A percentile compares a stretch with the other conserved stretches of the same genome.
phyloP scores from a whole-genome alignment of 2,329 filamentous ascomycete genomes.

The Coniochaeta pulveracea region DNA sequence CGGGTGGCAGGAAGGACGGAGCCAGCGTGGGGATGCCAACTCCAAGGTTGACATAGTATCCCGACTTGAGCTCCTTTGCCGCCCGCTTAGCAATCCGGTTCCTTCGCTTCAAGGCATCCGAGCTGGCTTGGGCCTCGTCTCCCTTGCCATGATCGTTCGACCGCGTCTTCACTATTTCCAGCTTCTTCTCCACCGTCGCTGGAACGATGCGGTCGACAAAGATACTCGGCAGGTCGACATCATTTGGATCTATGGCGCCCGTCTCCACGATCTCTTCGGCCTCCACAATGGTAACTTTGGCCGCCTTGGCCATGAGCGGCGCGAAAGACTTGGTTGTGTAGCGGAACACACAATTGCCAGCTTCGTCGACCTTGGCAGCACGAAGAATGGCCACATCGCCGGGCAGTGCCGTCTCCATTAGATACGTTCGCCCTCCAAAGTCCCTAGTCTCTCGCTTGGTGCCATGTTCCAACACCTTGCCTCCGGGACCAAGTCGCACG shows the following conservation, averaged over 20 bases:
- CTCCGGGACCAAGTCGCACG: slow-evolving; percentile 45
- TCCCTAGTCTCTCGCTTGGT: slow-evolving; percentile 58
- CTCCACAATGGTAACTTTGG: slow-evolving; percentile 67
- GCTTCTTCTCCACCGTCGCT: slow-evolving; percentile 56
- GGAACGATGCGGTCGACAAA: slow-evolving; percentile 74
- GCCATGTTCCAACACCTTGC: slow-evolving; percentile 52
- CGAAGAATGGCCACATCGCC: slow-evolving; percentile 70
- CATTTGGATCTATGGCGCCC: slow-evolving; percentile 61
- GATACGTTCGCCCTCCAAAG: slow-evolving; percentile 61
- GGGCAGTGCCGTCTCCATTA: slow-evolving; percentile 67
- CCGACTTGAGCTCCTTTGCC: slow-evolving; percentile 70
- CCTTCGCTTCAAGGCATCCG: slow-evolving; percentile 40
- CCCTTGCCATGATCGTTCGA: slow-evolving; percentile 26
- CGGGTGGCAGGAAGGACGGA: slow-evolving; percentile 59
- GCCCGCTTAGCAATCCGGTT: slow-evolving; percentile 67
- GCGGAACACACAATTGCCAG: slow-evolving; percentile 72
- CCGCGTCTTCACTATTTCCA: slow-evolving; percentile 57
- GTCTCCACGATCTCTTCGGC: slow-evolving; percentile 73
- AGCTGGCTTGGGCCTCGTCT: slow-evolving; percentile 23
- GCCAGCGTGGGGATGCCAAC: slow-evolving; percentile 84
- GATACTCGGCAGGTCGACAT: slow-evolving; percentile 71
- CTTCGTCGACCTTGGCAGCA: slow-evolving; percentile 64
- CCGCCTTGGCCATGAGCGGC: slow-evolving; percentile 71
- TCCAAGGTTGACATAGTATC: slow-evolving; percentile 71
- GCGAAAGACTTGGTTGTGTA: slow-evolving; percentile 69